Evolutionary conservation across 2,329 filamentous ascomycete species (phyloP), one percentile per base, ranked within the genome.

Genomic region (Sporothrix brunneoviolacea): DNA sequence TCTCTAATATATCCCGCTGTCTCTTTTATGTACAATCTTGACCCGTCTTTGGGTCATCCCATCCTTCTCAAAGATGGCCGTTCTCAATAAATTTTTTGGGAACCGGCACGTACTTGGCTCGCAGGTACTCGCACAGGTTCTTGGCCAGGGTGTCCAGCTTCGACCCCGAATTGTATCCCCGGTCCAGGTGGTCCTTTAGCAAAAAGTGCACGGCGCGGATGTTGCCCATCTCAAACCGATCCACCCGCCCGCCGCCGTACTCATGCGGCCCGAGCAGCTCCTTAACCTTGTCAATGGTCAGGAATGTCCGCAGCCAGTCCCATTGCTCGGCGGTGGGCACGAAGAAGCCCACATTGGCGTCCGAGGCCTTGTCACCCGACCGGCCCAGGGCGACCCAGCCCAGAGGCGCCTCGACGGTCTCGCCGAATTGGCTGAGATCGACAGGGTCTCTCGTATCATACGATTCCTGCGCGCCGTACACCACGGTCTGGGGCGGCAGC

Each of bases 111-210:
- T 50, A 39, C 36, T 55, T 54, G 30, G 46, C 45, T 8, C 55
- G 48, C 39, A 55, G 19, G 32, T 54, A 57, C 62, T 78, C 75
- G 15, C 68, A 72, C 59, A 77, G 70, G 1, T 73, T 73, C 58
- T 79, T 79, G 2, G 69, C 76, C 57, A 78, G 69, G 4, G 67
- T 65, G 60, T 79, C 75, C n/a, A 79, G 52, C 18, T 69, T 60
- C 24, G 65, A 68, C 10, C 68, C 71, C 50, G 73, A 74, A 55
- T 73, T 77, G 3, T 77, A 71, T 0, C 69, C 69, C 1, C 66
- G 58, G 3, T 71, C 69, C 12, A 75, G 54, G 27, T 70, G 67
- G 4, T 70, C 72, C 52, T 70, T 71, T 4, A 75, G 61, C 68
- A 1, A 70, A 69, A 55, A 51, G 19, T 53, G 51, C 32, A 55